Conservation (phyloP, 768 basidiomycete genomes). For the Russula virescens region DNA sequence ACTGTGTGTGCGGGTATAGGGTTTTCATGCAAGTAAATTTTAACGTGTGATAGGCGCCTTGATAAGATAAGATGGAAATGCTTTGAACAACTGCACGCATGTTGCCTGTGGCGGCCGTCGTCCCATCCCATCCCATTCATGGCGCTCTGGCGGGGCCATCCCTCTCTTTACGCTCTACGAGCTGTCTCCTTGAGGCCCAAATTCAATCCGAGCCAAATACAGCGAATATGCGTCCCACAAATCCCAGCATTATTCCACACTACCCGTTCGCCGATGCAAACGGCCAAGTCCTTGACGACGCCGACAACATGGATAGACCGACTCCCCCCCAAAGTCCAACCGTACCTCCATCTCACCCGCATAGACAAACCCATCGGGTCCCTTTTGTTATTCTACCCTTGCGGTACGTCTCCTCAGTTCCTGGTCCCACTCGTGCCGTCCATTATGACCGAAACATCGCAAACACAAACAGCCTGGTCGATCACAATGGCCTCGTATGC, state of each 20-base stretch:
- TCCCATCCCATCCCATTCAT: not conserved
- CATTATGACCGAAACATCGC: not conserved
- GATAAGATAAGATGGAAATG: constrained; percentile 19
- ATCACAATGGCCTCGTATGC: constrained; percentile 96
- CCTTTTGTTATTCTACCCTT: constrained; percentile 86
- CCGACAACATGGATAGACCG: constrained; percentile 59
- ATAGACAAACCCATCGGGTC: constrained; percentile 97
- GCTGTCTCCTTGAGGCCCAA: not conserved
- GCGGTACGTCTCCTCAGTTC: constrained; percentile 53
- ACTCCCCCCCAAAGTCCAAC: constrained; percentile 52
- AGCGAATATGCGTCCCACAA: not conserved
- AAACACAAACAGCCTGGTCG: constrained; percentile 99
- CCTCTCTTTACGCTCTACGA: not conserved
- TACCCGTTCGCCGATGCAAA: not conserved
- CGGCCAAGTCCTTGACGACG: constrained; percentile 14
- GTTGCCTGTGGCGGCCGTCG: not conserved
- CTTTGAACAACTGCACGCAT: no score
- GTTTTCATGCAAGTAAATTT: no score
- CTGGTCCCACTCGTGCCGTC: not conserved
- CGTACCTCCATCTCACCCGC: constrained; percentile 82
- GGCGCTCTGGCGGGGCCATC: constrained; percentile 1
- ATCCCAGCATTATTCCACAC: not conserved
- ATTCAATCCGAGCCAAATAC: not conserved
- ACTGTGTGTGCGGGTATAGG: no score
- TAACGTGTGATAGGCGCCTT: not conserved